Conservation (phyloP, 805 yeast genomes). For the Lipomyces sp. region DNA sequence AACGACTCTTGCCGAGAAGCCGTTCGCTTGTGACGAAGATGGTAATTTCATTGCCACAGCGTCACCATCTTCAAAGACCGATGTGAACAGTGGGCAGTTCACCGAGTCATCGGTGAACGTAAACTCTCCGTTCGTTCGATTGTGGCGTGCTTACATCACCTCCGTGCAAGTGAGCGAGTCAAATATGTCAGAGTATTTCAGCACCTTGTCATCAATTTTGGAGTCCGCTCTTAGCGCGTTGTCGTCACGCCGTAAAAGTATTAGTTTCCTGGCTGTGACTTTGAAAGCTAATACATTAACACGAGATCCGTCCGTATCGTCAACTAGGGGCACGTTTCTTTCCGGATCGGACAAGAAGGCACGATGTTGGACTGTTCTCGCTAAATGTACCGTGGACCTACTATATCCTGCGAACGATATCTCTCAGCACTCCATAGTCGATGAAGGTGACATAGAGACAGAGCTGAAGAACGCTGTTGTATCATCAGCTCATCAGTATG, state of each 20-base stretch:
- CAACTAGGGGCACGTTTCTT: not conserved
- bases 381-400: not conserved
- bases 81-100: not conserved
- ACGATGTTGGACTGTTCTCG: not conserved
- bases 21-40: slow-evolving; percentile 12
- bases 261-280: slow-evolving; percentile 1
- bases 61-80: slow-evolving; percentile 16
- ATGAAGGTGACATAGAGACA: not conserved
- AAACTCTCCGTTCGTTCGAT: slow-evolving; percentile 12
- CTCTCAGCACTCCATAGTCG: not conserved
- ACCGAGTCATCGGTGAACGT: not conserved
- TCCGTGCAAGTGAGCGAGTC: not conserved
- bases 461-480: not conserved
- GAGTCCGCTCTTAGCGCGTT: not conserved
- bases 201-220: not conserved
- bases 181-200: not conserved
- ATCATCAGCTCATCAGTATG: not conserved
- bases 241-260: slow-evolving; percentile 9
- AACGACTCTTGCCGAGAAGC: slow-evolving; percentile 13
- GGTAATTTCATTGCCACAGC: slow-evolving; percentile 19
- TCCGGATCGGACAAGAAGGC: not conserved
- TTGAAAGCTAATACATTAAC: slow-evolving; percentile 1
- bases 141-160: slow-evolving; percentile 9
- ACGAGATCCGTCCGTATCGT: not conserved
- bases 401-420: not conserved